Percentiles rank a stretch among this genome's conserved stretches.
These are phyloP conservation scores for Komagataella populi DNA, from an alignment of 805 yeast genomes.

Conservation along the genomic window DNA sequence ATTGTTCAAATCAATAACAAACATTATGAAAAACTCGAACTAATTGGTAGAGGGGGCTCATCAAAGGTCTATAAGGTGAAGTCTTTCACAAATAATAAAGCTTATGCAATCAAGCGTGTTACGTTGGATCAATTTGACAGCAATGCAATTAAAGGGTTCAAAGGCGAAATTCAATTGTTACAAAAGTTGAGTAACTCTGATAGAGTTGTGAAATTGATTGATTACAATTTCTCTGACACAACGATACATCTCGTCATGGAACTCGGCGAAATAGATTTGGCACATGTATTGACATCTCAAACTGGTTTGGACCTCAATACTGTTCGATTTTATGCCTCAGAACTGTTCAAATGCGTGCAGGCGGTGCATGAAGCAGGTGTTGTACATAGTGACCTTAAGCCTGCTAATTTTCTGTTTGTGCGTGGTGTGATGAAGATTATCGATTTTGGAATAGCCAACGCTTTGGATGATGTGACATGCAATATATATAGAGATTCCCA, in stretches of 20 bases:
- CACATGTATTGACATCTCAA: slow-evolving; percentile 55
- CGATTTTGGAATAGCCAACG: slow-evolving; percentile 94
- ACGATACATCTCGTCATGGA: slow-evolving; percentile 76
- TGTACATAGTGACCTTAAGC: slow-evolving; percentile 40
- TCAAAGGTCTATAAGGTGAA: slow-evolving; percentile 81
- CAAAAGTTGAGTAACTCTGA: slow-evolving; percentile 41
- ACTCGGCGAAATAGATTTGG: slow-evolving; percentile 85
- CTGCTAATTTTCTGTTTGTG: slow-evolving; percentile 66
- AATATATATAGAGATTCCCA: slow-evolving; percentile 84
- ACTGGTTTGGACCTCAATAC: slow-evolving; percentile 54
- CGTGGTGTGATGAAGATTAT: slow-evolving; percentile 76
- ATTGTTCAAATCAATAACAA: slow-evolving; percentile 35
- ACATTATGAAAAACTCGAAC: slow-evolving; percentile 60
- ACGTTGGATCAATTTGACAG: slow-evolving; percentile 72
- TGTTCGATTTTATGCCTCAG: slow-evolving; percentile 67
- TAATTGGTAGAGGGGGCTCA: slow-evolving; percentile 84
- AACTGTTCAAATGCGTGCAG: slow-evolving; percentile 66
- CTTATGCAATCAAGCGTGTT: slow-evolving; percentile 74
- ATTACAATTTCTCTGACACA: slow-evolving; percentile 54
- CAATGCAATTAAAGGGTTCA: slow-evolving; percentile 60
- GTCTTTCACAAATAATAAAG: slow-evolving; percentile 30
- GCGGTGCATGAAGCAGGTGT: slow-evolving; percentile 83
- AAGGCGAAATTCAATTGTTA: slow-evolving; percentile 78
- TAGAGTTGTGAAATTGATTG: slow-evolving; percentile 70
- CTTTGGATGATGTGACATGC: slow-evolving; percentile 83